Conservation (phyloP, 2,329 filamentous ascomycete species). For the Escovopsis weberi region DNA sequence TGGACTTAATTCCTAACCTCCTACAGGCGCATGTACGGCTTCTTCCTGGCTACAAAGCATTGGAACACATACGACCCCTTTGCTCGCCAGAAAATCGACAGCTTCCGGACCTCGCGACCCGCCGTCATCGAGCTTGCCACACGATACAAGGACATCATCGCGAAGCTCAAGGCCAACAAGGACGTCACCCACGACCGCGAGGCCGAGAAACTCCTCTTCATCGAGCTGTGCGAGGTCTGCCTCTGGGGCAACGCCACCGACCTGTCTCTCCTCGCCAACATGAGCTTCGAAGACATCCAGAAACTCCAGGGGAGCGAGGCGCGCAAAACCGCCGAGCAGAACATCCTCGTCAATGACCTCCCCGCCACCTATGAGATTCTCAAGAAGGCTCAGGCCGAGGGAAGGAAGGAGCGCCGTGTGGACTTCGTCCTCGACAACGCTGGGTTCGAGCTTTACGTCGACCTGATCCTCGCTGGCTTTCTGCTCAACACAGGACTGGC, state of each 20-base stretch:
- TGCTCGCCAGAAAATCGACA: slow-evolving; percentile 74
- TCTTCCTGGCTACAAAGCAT: slow-evolving; percentile 60
- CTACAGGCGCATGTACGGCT: slow-evolving; percentile 56
- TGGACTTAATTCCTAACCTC: no score
- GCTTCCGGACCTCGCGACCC: slow-evolving; percentile 80
- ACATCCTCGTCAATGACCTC: slow-evolving; percentile 83
- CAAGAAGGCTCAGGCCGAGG: slow-evolving; percentile 46
- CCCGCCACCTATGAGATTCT: slow-evolving; percentile 55
- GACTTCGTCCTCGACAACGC: slow-evolving; percentile 96
- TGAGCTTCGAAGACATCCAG: slow-evolving; percentile 92
- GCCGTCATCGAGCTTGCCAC: slow-evolving; percentile 70
- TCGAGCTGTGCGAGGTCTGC: slow-evolving; percentile 91
- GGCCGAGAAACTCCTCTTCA: slow-evolving; percentile 66
- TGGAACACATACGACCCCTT: slow-evolving; percentile 93
- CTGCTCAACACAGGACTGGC: slow-evolving; percentile 73
- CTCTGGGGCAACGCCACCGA: slow-evolving; percentile 97
- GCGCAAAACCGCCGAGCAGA: slow-evolving; percentile 74
- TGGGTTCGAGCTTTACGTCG: slow-evolving; percentile 93
- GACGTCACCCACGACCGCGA: slow-evolving; percentile 42
- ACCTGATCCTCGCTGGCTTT: slow-evolving; percentile 83
- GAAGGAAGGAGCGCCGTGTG: slow-evolving; percentile 57
- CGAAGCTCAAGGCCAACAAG: slow-evolving; percentile 44
- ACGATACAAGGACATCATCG: slow-evolving; percentile 61
- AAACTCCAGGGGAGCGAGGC: slow-evolving; percentile 85
- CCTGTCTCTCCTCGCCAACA: slow-evolving; percentile 73